These are phyloP conservation scores for Secale cereale DNA, from an alignment of 176 grass and related monocot species.

Conservation along the genomic window DNA sequence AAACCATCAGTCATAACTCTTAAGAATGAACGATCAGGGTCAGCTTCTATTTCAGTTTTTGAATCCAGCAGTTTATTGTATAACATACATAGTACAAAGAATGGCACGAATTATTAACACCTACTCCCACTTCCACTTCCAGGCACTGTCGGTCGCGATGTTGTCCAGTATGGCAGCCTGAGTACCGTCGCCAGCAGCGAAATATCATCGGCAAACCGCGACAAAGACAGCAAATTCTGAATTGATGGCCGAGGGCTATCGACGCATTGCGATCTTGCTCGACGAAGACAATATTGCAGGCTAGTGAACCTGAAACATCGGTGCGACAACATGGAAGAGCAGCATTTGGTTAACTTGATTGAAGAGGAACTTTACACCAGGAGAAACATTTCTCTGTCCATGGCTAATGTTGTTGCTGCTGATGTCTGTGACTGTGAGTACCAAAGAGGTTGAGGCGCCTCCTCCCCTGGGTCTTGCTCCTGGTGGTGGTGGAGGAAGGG, in stretches of 20 bases:
- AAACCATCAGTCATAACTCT: neutral
- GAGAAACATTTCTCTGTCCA: neutral
- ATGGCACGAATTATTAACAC: slow-evolving; percentile 4
- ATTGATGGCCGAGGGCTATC: neutral
- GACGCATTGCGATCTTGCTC: neutral
- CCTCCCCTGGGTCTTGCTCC: slow-evolving; percentile 33
- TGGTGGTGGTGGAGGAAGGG: slow-evolving; percentile 42
- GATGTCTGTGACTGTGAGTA: neutral
- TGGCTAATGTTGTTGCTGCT: neutral
- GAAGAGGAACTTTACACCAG: neutral
- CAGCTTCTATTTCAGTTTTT: neutral
- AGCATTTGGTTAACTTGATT: neutral
- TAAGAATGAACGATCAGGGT: slow-evolving; percentile 8
- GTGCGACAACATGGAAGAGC: neutral
- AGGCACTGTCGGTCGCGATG: neutral
- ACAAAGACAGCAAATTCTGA: neutral
- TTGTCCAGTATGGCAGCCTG: neutral
- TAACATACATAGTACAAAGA: slow-evolving; percentile 36
- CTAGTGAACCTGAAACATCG: neutral
- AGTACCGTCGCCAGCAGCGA: neutral
- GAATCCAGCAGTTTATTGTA: slow-evolving; percentile 15
- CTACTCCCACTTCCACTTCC: neutral
- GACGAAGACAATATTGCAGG: too few relatives aligned
- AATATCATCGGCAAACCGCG: neutral
- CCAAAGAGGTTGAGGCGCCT: slow-evolving; percentile 41